A percentile compares a stretch with the other conserved stretches of the same genome.
Evolutionary conservation across 2,329 filamentous ascomycete species (phyloP).

Genomic region (Pseudonectria buxi): DNA sequence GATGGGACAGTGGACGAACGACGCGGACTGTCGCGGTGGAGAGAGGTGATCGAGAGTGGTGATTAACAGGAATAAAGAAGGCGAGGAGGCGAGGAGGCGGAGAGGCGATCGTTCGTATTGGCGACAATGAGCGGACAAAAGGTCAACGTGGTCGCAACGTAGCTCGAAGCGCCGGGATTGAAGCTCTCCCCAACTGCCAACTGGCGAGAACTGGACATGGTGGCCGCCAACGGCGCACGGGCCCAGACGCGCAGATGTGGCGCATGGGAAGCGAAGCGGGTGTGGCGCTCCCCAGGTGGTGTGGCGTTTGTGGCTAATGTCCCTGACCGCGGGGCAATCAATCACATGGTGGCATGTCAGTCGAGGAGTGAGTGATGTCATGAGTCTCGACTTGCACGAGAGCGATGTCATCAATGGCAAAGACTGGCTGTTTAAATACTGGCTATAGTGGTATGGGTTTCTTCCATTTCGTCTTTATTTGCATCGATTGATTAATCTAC

Average conservation of each 20-base stretch:
- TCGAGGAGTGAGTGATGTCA: constrained; percentile 20
- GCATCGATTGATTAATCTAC: constrained; percentile 1
- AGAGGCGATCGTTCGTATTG: too few species aligned
- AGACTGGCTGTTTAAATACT: neutral
- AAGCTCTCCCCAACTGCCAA: neutral
- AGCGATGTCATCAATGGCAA: constrained; percentile 22
- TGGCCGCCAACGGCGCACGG: constrained; percentile 17
- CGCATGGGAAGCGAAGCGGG: constrained; percentile 2
- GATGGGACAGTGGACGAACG: too few species aligned
- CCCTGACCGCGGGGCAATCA: neutral
- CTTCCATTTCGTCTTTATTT: neutral
- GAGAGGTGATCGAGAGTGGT: neutral
- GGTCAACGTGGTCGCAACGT: too few species aligned
- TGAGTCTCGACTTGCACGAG: constrained; percentile 9
- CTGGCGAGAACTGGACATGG: constrained; percentile 20
- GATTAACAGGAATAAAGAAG: neutral
- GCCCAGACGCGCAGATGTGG: constrained; percentile 4
- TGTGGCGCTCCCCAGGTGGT: constrained; percentile 4
- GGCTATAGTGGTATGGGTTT: neutral
- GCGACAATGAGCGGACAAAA: too few species aligned
- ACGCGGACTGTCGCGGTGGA: neutral
- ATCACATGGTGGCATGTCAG: neutral
- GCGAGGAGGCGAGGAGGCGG: neutral
- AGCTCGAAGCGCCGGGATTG: neutral
- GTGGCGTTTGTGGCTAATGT: too few species aligned